phyloP scores from a whole-genome alignment of 768 basidiomycete genomes.

The Lactarius vividus region DNA sequence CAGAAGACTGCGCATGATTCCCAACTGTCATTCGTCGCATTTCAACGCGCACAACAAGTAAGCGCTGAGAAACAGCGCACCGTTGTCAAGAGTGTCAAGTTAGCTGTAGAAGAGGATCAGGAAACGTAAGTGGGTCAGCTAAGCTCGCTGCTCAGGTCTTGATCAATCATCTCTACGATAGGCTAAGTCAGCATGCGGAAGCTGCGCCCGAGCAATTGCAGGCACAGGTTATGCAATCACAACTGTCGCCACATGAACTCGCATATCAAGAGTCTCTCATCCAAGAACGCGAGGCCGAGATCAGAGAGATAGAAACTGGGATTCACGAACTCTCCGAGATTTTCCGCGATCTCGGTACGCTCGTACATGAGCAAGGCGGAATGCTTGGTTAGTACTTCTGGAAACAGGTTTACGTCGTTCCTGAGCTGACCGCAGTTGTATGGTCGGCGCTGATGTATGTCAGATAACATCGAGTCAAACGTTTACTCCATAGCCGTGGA shows the following conservation, averaged over 20 bases:
- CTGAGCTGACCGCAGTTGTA: background rate
- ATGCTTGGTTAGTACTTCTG: constrained; percentile 73
- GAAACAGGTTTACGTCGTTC: no score
- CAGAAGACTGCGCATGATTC: constrained; percentile 94
- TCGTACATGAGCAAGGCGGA: constrained; percentile 91
- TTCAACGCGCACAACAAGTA: constrained; percentile 87
- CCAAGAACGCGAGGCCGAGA: constrained; percentile 91
- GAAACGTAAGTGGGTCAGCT: constrained; percentile 30
- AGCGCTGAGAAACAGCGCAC: constrained; percentile 89
- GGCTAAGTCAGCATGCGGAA: constrained; percentile 26
- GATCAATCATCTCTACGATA: background rate
- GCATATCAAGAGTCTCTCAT: constrained; percentile 96
- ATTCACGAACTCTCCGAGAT: constrained; percentile 96
- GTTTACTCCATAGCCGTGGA: constrained; percentile 83
- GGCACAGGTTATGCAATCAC: constrained; percentile 64
- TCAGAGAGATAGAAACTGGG: constrained; percentile 93
- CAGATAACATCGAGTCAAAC: constrained; percentile 95
- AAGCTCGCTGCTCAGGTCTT: background rate
- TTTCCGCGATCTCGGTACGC: constrained; percentile 91
- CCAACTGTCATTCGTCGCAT: constrained; percentile 83
- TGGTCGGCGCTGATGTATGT: background rate
- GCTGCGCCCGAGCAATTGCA: constrained; percentile 60
- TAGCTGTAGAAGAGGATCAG: constrained; percentile 76
- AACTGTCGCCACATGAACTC: constrained; percentile 86
- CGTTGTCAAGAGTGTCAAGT: constrained; percentile 82